Evolutionary conservation across 495 filamentous ascomycete species (phyloP).

Genomic region (Daldinia bambusicola): DNA sequence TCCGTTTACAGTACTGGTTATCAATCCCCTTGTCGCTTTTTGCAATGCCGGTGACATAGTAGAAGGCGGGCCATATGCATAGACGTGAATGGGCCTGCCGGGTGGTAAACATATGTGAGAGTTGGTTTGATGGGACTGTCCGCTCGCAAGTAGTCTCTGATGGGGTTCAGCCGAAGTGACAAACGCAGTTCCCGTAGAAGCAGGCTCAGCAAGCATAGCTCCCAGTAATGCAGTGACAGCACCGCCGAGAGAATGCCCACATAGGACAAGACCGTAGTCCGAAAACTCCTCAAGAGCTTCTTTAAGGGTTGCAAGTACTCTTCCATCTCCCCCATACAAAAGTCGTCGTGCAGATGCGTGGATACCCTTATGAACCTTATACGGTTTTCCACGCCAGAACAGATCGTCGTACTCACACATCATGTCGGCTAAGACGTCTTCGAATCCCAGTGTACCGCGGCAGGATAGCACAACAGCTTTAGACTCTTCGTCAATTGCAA

Average conservation of each 20-base stretch:
- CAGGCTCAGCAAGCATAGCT: slow-evolving; percentile 75
- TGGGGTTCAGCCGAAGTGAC: slow-evolving; percentile 60
- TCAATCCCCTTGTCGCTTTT: slow-evolving; percentile 75
- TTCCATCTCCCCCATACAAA: slow-evolving; percentile 70
- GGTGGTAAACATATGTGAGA: slow-evolving; percentile 66
- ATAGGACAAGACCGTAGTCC: slow-evolving; percentile 79
- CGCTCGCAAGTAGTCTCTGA: slow-evolving; percentile 55
- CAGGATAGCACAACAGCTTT: slow-evolving; percentile 81
- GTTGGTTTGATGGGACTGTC: slow-evolving; percentile 22
- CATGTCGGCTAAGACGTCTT: slow-evolving; percentile 83
- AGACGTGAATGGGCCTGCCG: slow-evolving; percentile 78
- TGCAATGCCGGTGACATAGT: slow-evolving; percentile 78
- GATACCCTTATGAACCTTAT: slow-evolving; percentile 86
- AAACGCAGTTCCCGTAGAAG: slow-evolving; percentile 54
- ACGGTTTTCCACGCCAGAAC: slow-evolving; percentile 69
- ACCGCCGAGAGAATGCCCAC: slow-evolving; percentile 80
- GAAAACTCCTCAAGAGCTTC: slow-evolving; percentile 76
- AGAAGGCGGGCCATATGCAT: slow-evolving; percentile 80
- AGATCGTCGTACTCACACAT: slow-evolving; percentile 84
- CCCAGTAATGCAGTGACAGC: slow-evolving; percentile 79
- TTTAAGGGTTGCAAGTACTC: slow-evolving; percentile 73
- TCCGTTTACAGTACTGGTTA: slow-evolving; percentile 78
- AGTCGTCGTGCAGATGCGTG: slow-evolving; percentile 78
- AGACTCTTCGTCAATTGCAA: slow-evolving; percentile 80
- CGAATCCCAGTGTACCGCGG: slow-evolving; percentile 80